A percentile compares a stretch with the other conserved stretches of the same genome.
These are phyloP conservation scores for Eutrema yunnanense DNA, from an alignment of 345 rosid genomes.

Conservation along the genomic window DNA sequence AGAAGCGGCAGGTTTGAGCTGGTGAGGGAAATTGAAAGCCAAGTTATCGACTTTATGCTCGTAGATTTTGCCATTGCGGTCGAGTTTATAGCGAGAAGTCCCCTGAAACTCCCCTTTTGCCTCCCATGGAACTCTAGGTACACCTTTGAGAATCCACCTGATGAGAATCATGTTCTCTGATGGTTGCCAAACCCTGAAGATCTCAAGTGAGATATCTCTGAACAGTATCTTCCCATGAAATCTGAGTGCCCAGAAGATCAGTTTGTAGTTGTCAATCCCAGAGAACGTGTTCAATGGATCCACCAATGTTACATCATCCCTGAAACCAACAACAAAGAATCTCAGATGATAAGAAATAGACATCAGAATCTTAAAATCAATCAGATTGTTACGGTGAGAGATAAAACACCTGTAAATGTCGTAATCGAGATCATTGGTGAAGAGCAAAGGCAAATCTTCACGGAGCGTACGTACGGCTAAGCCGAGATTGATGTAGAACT, in stretches of 20 bases:
- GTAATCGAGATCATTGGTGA: conserved; percentile 71
- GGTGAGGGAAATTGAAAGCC: conserved; percentile 82
- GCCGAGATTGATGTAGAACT: conserved; percentile 75
- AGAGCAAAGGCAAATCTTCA: conserved; percentile 74
- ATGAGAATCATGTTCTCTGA: conserved; percentile 87
- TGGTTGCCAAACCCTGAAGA: conserved; percentile 93
- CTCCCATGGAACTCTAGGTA: conserved; percentile 96
- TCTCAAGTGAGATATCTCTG: conserved; percentile 72
- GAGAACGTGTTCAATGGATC: conserved; percentile 77
- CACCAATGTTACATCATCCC: conserved; percentile 76
- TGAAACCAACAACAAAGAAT: conserved; percentile 18
- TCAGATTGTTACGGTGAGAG: too few species aligned
- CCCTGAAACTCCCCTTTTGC: conserved; percentile 92
- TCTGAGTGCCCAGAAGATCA: conserved; percentile 86
- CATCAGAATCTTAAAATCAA: too few species aligned
- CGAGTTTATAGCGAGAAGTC: conserved; percentile 86
- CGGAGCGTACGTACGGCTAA: conserved; percentile 82
- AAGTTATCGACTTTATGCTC: conserved; percentile 91
- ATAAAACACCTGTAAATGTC: conserved; percentile 65
- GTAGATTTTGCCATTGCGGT: conserved; percentile 75
- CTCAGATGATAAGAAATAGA: background rate
- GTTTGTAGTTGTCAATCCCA: conserved; percentile 79
- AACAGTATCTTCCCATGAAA: conserved; percentile 85
- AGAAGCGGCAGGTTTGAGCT: conserved; percentile 62
- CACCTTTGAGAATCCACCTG: conserved; percentile 88